Conservation (phyloP, 768 basidiomycete genomes). For the Pisolithus microcarpus region DNA sequence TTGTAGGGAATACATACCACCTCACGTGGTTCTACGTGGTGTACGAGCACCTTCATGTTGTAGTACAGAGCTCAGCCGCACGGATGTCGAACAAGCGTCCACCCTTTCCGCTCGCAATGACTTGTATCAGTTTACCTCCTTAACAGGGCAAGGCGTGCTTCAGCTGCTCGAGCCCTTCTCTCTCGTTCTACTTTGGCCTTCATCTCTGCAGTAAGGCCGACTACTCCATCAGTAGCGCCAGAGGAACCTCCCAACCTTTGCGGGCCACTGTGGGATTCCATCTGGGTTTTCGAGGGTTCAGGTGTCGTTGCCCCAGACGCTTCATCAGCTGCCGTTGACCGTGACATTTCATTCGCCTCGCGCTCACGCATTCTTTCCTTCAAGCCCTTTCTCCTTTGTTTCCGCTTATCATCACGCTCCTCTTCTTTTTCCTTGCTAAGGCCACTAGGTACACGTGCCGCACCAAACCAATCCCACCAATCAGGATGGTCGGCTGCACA, state of each 20-base stretch:
- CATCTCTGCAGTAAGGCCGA: constrained; percentile 89
- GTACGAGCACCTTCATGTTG: too few species aligned
- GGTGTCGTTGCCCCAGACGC: constrained; percentile 7
- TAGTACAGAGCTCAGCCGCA: too few species aligned
- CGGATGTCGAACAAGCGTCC: background rate
- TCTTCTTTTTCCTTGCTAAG: constrained; percentile 84
- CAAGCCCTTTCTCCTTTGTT: constrained; percentile 71
- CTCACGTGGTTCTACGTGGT: too few species aligned
- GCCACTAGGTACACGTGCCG: constrained; percentile 74
- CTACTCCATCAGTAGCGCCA: constrained; percentile 52
- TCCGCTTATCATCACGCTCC: constrained; percentile 80
- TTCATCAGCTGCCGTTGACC: constrained; percentile 25
- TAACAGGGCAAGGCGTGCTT: constrained; percentile 65
- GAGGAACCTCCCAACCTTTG: constrained; percentile 72
- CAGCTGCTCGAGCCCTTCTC: constrained; percentile 85
- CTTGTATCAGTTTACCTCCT: background rate
- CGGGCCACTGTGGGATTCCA: constrained; percentile 34
- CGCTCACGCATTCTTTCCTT: constrained; percentile 82
- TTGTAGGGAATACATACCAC: too few species aligned
- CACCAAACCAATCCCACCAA: constrained; percentile 90
- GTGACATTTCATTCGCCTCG: constrained; percentile 54
- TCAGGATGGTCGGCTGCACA: constrained; percentile 74
- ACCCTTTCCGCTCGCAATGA: background rate
- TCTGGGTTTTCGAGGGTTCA: constrained; percentile 10
- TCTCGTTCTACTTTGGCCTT: constrained; percentile 84